Evolutionary conservation across 2,329 filamentous ascomycete genomes (phyloP), one percentile per base, ranked within the genome.

Genomic region (Drechslerella dactyloides): DNA sequence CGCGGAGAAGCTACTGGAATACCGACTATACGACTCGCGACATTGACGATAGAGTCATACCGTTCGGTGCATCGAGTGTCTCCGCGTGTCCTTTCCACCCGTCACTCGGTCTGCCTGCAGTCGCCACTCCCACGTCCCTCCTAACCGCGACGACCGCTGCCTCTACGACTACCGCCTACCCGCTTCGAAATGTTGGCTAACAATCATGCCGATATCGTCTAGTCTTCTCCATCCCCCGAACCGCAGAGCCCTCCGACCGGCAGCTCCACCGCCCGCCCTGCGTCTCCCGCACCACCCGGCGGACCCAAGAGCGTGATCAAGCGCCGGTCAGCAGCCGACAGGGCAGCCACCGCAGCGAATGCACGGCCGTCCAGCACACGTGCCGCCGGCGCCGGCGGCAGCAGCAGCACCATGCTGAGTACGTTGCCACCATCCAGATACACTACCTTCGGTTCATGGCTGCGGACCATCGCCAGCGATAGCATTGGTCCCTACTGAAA

Each of bases 331-430:
- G 94, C 94, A 30, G 93, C 93, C 78, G 94, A 97, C 81, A 90
- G 96, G 83, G 96, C 96, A 82, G 94, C 97, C 83, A 94, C 96
- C 83, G 87, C 93, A 77, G 93, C 93, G 78, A 99, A 96, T 89
- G 90, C 87, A 75, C 86, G 94, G 77, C 94, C 94, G 56, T 90
- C 89, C 80, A 96, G 90, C 83, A 99, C 94, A 76, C 87, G 94
- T 78, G 88, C 93, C 42, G 94, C 94, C 35, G 94, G 94, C 77
- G 94, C 94, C 17, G 94, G 94, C 76, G 94, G 94, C 75, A 97
- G 92, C 80, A 96, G 90, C 81, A 96, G 91, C 83, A 99, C 94
- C 59, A 99, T 99, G 94, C 85, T 99, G 84, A 93, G 93, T 91
- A 89, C 76, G 89, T 86, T 40, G 15, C 42, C 8, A 33, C 27